Conservation (phyloP, 2,329 filamentous ascomycete genomes). For the Exophiala xenobiotica region DNA sequence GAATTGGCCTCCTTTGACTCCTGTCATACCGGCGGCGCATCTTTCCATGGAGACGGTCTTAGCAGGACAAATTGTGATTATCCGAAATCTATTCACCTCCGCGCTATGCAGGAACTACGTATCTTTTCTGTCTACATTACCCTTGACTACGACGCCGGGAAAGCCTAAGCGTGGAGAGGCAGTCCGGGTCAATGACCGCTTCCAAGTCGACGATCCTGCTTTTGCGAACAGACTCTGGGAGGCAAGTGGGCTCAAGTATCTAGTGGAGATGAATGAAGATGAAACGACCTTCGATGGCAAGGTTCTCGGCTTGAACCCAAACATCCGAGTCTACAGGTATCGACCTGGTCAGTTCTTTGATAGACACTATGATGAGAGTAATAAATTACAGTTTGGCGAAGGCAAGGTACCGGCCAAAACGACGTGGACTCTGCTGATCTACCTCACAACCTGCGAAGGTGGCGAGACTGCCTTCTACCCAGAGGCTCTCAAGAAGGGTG, state of each 20-base stretch:
- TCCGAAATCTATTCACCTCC: constrained; percentile 72
- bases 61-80: constrained; percentile 68
- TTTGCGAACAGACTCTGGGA: constrained; percentile 79
- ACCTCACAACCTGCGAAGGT: constrained; percentile 79
- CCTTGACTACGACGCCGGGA: constrained; percentile 73
- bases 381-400: constrained; percentile 62
- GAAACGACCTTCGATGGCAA: constrained; percentile 70
- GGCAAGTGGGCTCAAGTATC: constrained; percentile 69
- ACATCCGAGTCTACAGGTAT: constrained; percentile 88
- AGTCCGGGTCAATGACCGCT: constrained; percentile 83
- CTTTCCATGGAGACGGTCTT: constrained; percentile 60
- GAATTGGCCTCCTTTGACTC: constrained; percentile 71
- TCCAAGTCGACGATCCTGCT: constrained; percentile 70
- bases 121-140: constrained; percentile 67
- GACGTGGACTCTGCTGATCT: constrained; percentile 88
- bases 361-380: constrained; percentile 89
- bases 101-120: constrained; percentile 75
- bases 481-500: constrained; percentile 52
- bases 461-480: constrained; percentile 93
- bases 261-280: constrained; percentile 43
- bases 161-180: constrained; percentile 78
- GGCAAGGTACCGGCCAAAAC: constrained; percentile 60
- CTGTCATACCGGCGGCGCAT: constrained; percentile 64
- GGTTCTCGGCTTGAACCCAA: constrained; percentile 79
- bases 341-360: constrained; percentile 85